phyloP scores from a whole-genome alignment of 2,329 filamentous ascomycete species.

The Byssochlamys sp. region DNA sequence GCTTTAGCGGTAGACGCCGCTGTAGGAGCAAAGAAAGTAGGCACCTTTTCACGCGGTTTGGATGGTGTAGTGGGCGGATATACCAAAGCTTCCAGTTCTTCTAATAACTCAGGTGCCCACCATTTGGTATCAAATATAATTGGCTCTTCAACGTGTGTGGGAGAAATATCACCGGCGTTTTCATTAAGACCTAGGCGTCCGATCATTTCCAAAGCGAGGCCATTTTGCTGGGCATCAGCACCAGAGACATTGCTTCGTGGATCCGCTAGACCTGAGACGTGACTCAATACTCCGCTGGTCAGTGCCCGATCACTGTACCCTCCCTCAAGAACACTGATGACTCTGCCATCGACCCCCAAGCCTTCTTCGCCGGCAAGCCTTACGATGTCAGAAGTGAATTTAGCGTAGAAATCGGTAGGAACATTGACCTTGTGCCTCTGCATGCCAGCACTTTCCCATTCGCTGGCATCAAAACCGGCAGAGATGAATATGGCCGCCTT shows the following conservation, averaged over 20 bases:
- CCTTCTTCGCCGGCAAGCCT: conserved; percentile 70
- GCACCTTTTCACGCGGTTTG: conserved; percentile 49
- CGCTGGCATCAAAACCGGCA: conserved; percentile 91
- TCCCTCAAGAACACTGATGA: conserved; percentile 89
- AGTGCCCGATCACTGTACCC: conserved; percentile 91
- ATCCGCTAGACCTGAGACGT: conserved; percentile 71
- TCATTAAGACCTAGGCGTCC: conserved; percentile 25
- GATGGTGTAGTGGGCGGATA: conserved; percentile 42
- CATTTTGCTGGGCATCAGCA: conserved; percentile 24
- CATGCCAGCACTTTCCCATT: conserved; percentile 88
- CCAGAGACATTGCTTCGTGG: conserved; percentile 21
- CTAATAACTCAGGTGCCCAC: conserved; percentile 60
- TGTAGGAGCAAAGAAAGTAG: conserved; percentile 78
- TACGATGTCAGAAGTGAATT: conserved; percentile 76
- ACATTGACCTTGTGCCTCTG: conserved; percentile 93
- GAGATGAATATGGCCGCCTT: conserved; percentile 89
- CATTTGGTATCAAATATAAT: conserved; percentile 57
- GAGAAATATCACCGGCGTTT: conserved; percentile 1
- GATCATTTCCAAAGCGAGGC: conserved; percentile 52
- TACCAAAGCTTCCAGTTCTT: conserved; percentile 57
- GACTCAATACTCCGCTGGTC: conserved; percentile 77
- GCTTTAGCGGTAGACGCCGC: conserved; percentile 78
- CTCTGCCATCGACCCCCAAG: conserved; percentile 66
- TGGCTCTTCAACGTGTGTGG: conserved; percentile 8
- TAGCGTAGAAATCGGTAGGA: conserved; percentile 90